These are phyloP conservation scores for Fusarium scirpi DNA, from an alignment of 2,329 filamentous ascomycete species.

Conservation along the genomic window DNA sequence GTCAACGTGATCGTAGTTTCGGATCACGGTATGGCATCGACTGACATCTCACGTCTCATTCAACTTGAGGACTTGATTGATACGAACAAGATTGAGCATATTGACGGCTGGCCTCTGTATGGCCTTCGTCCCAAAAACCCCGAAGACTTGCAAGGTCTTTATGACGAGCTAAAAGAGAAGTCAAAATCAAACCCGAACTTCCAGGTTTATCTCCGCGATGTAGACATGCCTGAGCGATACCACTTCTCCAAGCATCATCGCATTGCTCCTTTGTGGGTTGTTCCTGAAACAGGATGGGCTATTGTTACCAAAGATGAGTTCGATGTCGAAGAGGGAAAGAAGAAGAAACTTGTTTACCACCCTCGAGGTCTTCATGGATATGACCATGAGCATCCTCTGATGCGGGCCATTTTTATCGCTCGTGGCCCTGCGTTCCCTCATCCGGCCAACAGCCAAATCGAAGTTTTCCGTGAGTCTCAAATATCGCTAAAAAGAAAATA, in stretches of 20 bases:
- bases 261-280: conserved; percentile 94
- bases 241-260: conserved; percentile 90
- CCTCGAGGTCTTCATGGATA: conserved; percentile 93
- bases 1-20: conserved; percentile 97
- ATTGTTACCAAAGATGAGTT: conserved; percentile 86
- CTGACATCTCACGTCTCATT: conserved; percentile 80
- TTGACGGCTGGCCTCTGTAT: conserved; percentile 93
- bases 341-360: conserved; percentile 75
- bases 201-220: conserved; percentile 87
- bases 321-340: conserved; percentile 73
- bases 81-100: conserved; percentile 79
- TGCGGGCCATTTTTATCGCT: conserved; percentile 96
- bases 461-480: conserved; percentile 82
- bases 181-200: conserved; percentile 74
- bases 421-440: conserved; percentile 93
- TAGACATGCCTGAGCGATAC: conserved; percentile 91
- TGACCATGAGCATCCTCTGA: conserved; percentile 92
- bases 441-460: conserved; percentile 80
- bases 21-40: conserved; percentile 98
- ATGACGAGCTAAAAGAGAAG: conserved; percentile 70
- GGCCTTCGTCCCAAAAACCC: conserved; percentile 84
- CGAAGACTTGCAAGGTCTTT: conserved; percentile 73
- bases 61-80: conserved; percentile 93
- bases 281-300: conserved; percentile 93
- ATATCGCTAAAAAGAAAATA: not conserved